These are phyloP conservation scores for Xanthoconium separans DNA, from an alignment of 1,284 basidiomycete genomes.

Conservation along the genomic window DNA sequence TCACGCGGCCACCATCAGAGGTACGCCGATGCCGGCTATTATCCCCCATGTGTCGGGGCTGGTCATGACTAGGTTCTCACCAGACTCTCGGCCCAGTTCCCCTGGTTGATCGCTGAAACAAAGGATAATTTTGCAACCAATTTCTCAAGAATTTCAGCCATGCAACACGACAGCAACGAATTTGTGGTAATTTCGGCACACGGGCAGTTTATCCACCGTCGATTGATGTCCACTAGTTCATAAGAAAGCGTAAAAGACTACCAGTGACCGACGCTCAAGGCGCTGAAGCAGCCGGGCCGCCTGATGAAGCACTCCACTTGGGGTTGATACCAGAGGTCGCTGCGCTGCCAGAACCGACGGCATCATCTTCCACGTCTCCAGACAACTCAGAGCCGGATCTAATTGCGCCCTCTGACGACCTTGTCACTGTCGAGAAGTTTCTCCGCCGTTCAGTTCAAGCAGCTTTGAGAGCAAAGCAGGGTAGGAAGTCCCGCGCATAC, in stretches of 20 bases:
- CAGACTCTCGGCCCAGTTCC: not conserved
- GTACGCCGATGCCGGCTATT: not conserved
- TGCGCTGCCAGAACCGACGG: slow-evolving; percentile 9
- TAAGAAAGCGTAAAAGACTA: slow-evolving; percentile 29
- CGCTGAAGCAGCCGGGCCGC: not conserved
- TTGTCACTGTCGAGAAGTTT: slow-evolving; percentile 31
- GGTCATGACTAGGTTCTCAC: not conserved
- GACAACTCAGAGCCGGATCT: not conserved
- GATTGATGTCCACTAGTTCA: slow-evolving; percentile 22
- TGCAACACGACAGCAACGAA: slow-evolving; percentile 17
- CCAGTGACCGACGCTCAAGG: slow-evolving; percentile 1
- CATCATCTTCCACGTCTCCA: not conserved
- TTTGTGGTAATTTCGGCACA: slow-evolving; percentile 23
- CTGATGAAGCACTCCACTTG: not conserved
- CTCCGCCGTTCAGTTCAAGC: slow-evolving; percentile 15
- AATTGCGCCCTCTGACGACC: not conserved
- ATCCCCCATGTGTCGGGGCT: not conserved
- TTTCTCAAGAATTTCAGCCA: not conserved
- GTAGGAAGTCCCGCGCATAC: slow-evolving; percentile 21
- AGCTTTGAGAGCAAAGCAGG: not conserved
- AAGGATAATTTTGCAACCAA: not conserved
- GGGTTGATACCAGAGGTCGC: slow-evolving; percentile 17
- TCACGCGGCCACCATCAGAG: not conserved
- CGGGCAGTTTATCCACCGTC: not conserved
- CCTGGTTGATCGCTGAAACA: not conserved